A percentile compares a stretch with the other conserved stretches of the same genome.
Conservation (phyloP, 169 alveolate species). For the Eimeria acervulina region DNA sequence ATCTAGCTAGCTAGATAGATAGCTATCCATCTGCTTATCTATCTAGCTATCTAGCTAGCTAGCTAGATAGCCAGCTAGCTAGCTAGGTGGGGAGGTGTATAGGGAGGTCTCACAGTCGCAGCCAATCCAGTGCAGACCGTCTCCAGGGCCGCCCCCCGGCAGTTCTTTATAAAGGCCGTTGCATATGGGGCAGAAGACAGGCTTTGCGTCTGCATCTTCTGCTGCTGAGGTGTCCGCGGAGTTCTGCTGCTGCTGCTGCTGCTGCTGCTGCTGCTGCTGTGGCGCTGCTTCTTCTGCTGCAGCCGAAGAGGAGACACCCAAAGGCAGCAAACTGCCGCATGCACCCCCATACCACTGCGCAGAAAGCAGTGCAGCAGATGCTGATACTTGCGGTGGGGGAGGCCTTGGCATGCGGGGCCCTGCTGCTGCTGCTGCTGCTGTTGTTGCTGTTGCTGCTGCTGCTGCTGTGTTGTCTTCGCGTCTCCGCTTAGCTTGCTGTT, state of each 20-base stretch:
- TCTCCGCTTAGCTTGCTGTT: background rate
- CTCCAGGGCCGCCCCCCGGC: constrained; percentile 84
- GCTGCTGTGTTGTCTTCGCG: constrained; percentile 22
- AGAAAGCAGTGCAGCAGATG: constrained; percentile 42
- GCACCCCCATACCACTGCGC: constrained; percentile 76
- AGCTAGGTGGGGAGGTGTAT: too few species aligned
- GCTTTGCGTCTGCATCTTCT: constrained; percentile 51
- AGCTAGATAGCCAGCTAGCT: too few species aligned
- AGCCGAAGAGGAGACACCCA: too few species aligned
- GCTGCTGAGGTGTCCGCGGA: too few species aligned
- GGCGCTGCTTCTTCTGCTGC: too few species aligned
- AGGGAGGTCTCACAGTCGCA: constrained; percentile 78
- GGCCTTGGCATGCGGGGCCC: constrained; percentile 19
- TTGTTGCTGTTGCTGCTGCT: constrained; percentile 29
- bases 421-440: constrained; percentile 47
- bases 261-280: too few species aligned
- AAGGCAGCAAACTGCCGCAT: background rate
- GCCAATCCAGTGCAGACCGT: constrained; percentile 83
- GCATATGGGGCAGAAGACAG: constrained; percentile 82
- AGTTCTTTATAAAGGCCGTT: constrained; percentile 77
- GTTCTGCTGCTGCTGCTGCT: too few species aligned
- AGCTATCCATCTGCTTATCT: too few species aligned
- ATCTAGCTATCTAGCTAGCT: too few species aligned
- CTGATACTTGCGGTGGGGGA: constrained; percentile 30
- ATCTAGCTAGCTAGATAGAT: too few species aligned